phyloP scores from a whole-genome alignment of 805 yeast species.

The Candida peoriensis region DNA sequence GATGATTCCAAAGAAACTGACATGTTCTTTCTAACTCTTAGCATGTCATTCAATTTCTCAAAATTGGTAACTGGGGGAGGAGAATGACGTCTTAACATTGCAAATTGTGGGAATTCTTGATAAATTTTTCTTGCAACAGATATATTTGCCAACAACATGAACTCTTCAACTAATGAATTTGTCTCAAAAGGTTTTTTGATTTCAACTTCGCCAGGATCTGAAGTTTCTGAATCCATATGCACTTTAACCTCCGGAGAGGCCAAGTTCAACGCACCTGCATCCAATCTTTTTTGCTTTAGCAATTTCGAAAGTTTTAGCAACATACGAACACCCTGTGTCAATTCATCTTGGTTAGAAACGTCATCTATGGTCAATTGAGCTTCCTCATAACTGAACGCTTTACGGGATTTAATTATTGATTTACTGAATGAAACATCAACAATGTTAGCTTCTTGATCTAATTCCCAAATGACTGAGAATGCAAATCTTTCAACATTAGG shows the following conservation, averaged over 20 bases:
- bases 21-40: conserved; percentile 74
- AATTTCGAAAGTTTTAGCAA: conserved; percentile 75
- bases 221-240: conserved; percentile 93
- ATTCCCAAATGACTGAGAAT: conserved; percentile 93
- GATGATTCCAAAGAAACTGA: conserved; percentile 78
- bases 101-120: conserved; percentile 94
- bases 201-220: conserved; percentile 95
- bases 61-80: conserved; percentile 96
- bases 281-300: conserved; percentile 78
- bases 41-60: conserved; percentile 83
- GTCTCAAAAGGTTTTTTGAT: conserved; percentile 84
- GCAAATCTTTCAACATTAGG: conserved; percentile 96
- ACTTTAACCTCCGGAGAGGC: conserved; percentile 99
- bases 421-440: conserved; percentile 75
- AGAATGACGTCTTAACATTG: conserved; percentile 96
- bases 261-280: conserved; percentile 92
- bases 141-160: conserved; percentile 95
- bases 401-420: conserved; percentile 84
- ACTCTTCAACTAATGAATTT: conserved; percentile 94
- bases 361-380: conserved; percentile 94
- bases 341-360: conserved; percentile 63
- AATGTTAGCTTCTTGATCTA: conserved; percentile 81
- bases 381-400: conserved; percentile 90
- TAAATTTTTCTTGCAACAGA: conserved; percentile 91
- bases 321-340: conserved; percentile 86